phyloP scores from a whole-genome alignment of 305 asterid species.

The Solanum hybrid region DNA sequence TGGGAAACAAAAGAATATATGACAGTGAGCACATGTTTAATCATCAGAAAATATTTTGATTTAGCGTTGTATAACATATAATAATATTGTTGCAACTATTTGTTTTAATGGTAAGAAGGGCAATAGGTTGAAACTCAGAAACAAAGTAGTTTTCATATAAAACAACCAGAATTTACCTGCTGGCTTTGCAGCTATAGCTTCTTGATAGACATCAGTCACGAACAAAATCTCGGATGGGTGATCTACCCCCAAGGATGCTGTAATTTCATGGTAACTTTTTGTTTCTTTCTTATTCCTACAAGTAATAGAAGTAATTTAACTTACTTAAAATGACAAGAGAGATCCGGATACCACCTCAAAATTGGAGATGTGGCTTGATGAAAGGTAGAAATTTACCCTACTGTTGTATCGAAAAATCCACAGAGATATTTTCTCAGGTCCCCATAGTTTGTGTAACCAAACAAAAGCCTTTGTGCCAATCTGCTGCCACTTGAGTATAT shows the following conservation, averaged over 20 bases:
- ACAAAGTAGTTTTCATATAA: background rate
- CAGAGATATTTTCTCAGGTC: constrained; percentile 73
- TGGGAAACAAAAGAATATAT: background rate
- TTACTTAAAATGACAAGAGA: background rate
- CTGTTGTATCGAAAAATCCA: constrained; percentile 78
- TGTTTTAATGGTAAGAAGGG: background rate
- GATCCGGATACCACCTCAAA: background rate
- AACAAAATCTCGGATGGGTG: constrained; percentile 72
- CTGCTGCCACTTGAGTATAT: constrained; percentile 98
- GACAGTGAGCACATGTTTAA: background rate
- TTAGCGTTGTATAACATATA: background rate
- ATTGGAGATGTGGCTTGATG: background rate
- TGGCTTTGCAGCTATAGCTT: constrained; percentile 92
- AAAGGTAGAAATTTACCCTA: constrained; percentile 46
- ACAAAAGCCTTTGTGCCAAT: constrained; percentile 85
- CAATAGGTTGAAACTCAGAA: background rate
- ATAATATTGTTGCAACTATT: background rate
- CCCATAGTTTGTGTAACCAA: constrained; percentile 67
- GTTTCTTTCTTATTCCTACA: constrained; percentile 83
- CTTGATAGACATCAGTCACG: constrained; percentile 75
- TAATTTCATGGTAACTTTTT: constrained; percentile 60
- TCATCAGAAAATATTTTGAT: background rate
- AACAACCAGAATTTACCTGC: constrained; percentile 49
- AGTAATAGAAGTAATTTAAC: background rate
- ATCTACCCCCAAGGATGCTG: constrained; percentile 76